Evolutionary conservation across 225 moss, liverwort and hornwort species (phyloP).

Genomic region (Physcomitrellopsis africana): DNA sequence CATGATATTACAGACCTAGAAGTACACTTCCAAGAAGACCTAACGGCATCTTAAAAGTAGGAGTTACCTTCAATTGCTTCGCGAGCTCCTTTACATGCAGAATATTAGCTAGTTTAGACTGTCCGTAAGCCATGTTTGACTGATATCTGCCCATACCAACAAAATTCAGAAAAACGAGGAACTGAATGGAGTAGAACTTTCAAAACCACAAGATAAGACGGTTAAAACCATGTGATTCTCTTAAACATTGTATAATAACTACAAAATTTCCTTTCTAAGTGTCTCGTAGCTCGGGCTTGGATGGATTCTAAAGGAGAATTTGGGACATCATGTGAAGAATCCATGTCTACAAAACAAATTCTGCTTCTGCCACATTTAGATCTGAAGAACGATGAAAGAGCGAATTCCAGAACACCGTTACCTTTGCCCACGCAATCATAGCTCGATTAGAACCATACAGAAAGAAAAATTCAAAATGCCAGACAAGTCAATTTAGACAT

Average conservation of each 20-base stretch:
- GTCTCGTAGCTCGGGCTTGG: neutral
- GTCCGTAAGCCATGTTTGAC: slow-evolving; percentile 52
- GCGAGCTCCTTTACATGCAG: slow-evolving; percentile 69
- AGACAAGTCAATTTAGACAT: neutral
- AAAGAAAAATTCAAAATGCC: slow-evolving; percentile 8
- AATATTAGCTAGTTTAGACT: slow-evolving; percentile 64
- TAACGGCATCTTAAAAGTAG: slow-evolving; percentile 8
- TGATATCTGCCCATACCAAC: slow-evolving; percentile 48
- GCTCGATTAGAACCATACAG: neutral
- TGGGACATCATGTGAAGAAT: neutral
- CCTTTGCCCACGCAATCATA: neutral
- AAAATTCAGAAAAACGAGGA: neutral
- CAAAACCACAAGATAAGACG: neutral
- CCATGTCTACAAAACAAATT: slow-evolving; percentile 10
- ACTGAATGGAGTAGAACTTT: neutral
- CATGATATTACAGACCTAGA: neutral
- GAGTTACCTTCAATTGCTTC: slow-evolving; percentile 45
- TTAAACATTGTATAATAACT: neutral
- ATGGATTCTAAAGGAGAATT: slow-evolving; percentile 2
- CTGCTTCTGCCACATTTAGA: neutral
- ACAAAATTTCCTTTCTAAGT: neutral
- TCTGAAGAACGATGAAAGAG: slow-evolving; percentile 23
- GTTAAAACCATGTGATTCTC: neutral
- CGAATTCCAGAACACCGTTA: slow-evolving; percentile 17
- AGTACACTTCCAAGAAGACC: neutral